Evolutionary conservation across 805 yeast genomes (phyloP), one percentile per base, ranked within the genome.

Genomic region (Metschnikowia colocasiae): DNA sequence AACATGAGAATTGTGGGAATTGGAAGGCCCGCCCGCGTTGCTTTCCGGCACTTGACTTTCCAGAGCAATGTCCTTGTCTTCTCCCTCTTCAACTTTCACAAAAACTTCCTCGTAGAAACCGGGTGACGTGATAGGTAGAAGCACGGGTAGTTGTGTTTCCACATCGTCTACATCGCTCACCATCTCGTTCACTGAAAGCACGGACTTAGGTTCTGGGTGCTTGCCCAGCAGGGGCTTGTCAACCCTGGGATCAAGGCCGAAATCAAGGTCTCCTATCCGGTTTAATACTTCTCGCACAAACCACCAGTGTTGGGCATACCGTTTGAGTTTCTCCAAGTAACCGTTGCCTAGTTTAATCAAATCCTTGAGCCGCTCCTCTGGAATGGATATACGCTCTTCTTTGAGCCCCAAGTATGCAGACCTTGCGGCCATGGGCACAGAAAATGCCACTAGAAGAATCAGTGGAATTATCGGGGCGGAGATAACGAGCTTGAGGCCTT

Each of bases 81-180:
- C 55, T 1, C 40, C 54, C 5, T 45, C 44, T 8, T 44, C 55
- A 10, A 44, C 55, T 15, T 49, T 48, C 20, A 32, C 45, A 18
- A 49, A 32, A 9, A 47, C 51, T 9, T 52, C 56, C n/a, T 54
- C 57, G 50, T 52, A 54, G 48, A 49, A 55, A 5, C 54, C 57
- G 0, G 59, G 59, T 6, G 57, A 53, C 1, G 57, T 46, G 30
- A 53, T 50, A 22, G 59, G 52, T 26, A 48, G 40, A 40, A 49
- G 50, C 33, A 49, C 42, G 0, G 56, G 57, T 7, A 53, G 47
- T 16, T 48, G 45, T 6, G 52, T 34, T 37, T 52, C 57, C 6
- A 47, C 53, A 25, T 50, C 58, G n/a, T 49, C 29, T 7, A 33
- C 50, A 16, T 47, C 49, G 9, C 38, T 42, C 15, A 53, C 50